Percentiles rank a stretch among this genome's conserved stretches.
Evolutionary conservation across 257 asterid genomes (phyloP).

Genomic region (Nicotiana knightiana): DNA sequence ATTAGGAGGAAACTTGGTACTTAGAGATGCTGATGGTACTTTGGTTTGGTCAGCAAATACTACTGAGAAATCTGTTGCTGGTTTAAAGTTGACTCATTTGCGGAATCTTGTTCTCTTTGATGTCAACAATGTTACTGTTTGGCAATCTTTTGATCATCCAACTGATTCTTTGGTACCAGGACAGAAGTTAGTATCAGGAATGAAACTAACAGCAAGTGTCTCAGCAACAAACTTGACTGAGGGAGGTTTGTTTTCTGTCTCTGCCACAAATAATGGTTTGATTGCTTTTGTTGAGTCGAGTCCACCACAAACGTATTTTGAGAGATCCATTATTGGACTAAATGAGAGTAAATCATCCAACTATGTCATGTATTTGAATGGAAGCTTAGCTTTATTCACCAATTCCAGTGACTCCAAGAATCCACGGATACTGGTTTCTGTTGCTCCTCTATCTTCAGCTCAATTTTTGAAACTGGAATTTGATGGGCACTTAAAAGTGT

Average conservation of each 20-base stretch:
- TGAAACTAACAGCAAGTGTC: constrained; percentile 9
- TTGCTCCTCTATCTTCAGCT: not conserved
- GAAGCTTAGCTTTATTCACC: not conserved
- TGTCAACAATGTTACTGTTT: not conserved
- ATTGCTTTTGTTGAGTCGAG: constrained; percentile 1
- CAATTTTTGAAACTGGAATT: constrained; percentile 9
- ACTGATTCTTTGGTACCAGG: constrained; percentile 19
- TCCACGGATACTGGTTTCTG: not conserved
- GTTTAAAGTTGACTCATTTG: not conserved
- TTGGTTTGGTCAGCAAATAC: constrained; percentile 17
- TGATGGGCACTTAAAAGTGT: constrained; percentile 16
- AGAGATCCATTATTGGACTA: no score
- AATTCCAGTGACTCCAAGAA: not conserved
- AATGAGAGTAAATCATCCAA: no score
- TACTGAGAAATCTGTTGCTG: not conserved
- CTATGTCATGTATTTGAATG: not conserved
- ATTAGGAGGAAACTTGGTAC: constrained; percentile 8
- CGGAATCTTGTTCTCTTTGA: constrained; percentile 16
- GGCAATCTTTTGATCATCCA: constrained; percentile 23
- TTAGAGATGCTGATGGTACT: constrained; percentile 11
- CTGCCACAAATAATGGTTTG: not conserved
- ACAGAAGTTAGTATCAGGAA: constrained; percentile 7
- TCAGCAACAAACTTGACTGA: constrained; percentile 5
- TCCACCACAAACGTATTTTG: constrained; percentile 6
- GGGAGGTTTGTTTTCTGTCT: constrained; percentile 9